These are phyloP conservation scores for Nissolia schottii DNA, from an alignment of 306 rosid species.

Conservation along the genomic window DNA sequence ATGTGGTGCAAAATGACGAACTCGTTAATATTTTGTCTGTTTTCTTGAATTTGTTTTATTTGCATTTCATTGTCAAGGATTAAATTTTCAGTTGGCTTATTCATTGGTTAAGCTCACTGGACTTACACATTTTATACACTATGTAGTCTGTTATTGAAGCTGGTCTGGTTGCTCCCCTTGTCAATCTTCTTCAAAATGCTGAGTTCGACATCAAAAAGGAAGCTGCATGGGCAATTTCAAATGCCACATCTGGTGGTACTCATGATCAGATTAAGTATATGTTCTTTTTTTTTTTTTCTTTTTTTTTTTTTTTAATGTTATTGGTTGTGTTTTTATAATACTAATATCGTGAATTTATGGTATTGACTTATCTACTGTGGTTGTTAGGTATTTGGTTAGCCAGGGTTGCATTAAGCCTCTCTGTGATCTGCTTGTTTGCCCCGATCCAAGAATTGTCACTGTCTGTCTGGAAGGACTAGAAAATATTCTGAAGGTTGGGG, in stretches of 20 bases:
- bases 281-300: neutral
- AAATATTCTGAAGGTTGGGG: constrained; percentile 87
- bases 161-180: constrained; percentile 63
- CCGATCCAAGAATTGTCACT: constrained; percentile 89
- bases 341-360: neutral
- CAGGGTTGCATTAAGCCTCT: constrained; percentile 85
- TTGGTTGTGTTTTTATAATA: neutral
- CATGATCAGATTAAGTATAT: constrained; percentile 76
- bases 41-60: neutral
- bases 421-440: constrained; percentile 87
- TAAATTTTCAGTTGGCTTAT: neutral
- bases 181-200: constrained; percentile 85
- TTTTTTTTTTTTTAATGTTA: too few species aligned
- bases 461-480: constrained; percentile 90
- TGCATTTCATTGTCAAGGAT: neutral
- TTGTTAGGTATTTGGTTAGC: constrained; percentile 66
- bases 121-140: neutral
- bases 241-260: constrained; percentile 94
- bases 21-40: neutral
- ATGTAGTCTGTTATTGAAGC: constrained; percentile 77
- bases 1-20: neutral
- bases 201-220: constrained; percentile 95
- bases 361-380: constrained; percentile 1
- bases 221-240: constrained; percentile 97
- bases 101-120: neutral